Conservation (phyloP, 495 filamentous ascomycete species). For the Xylaria castorea region DNA sequence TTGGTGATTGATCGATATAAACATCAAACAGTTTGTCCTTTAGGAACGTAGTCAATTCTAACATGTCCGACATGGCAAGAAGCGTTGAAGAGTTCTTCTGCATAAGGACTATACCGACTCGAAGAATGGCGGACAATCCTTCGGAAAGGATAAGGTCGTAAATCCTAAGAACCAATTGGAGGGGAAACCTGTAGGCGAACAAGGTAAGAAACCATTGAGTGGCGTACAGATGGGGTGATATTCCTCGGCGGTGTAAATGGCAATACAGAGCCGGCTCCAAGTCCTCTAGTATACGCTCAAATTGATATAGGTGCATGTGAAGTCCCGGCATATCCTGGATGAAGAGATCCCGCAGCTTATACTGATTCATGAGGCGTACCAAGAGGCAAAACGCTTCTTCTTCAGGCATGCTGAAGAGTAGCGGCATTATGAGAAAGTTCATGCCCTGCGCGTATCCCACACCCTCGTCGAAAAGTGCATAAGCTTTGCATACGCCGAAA, state of each 20-base stretch:
- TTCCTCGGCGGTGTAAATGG: conserved; percentile 86
- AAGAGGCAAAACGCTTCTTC: conserved; percentile 95
- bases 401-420: conserved; percentile 98
- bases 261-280: conserved; percentile 93
- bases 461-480: conserved; percentile 90
- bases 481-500: conserved; percentile 96
- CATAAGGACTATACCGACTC: conserved; percentile 94
- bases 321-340: conserved; percentile 95
- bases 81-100: conserved; percentile 83
- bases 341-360: conserved; percentile 91
- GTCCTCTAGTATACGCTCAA: conserved; percentile 93
- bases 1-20: conserved; percentile 93
- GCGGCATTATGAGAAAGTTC: conserved; percentile 98
- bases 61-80: conserved; percentile 91
- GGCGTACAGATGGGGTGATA: conserved; percentile 91
- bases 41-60: conserved; percentile 80
- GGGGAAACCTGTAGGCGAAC: conserved; percentile 97
- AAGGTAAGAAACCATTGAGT: conserved; percentile 99
- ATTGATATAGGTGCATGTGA: conserved; percentile 91
- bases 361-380: conserved; percentile 95
- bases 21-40: conserved; percentile 95
- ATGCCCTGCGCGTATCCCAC: conserved; percentile 99
- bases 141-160: conserved; percentile 97
- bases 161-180: conserved; percentile 94
- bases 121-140: conserved; percentile 88